These are phyloP conservation scores for Cyclostephanos tholiformis DNA, from an alignment of 108 stramenopile species.

Conservation along the genomic window DNA sequence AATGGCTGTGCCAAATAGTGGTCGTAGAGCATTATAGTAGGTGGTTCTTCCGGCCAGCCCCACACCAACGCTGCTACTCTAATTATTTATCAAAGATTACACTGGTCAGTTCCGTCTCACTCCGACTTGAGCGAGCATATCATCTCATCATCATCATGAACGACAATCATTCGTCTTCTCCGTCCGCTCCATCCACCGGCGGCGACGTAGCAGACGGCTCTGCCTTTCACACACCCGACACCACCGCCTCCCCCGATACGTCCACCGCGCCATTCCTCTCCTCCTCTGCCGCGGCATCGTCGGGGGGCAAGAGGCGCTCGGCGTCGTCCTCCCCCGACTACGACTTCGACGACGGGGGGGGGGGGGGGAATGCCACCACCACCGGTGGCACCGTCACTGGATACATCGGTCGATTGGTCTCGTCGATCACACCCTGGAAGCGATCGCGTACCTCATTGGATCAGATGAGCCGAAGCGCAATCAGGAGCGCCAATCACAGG, in stretches of 20 bases:
- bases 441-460: conserved; percentile 24
- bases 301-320: conserved; percentile 17
- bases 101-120: too few species aligned
- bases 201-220: neutral
- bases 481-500: conserved; percentile 11
- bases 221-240: conserved; percentile 23
- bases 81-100: too few species aligned
- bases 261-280: conserved; percentile 8
- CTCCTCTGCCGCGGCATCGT: conserved; percentile 3
- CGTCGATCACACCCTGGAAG: conserved; percentile 17
- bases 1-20: too few species aligned
- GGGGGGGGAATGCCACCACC: neutral
- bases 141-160: neutral
- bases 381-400: conserved; percentile 3
- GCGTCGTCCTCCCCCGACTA: conserved; percentile 3
- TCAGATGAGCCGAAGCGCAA: conserved; percentile 36
- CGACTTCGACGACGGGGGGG: neutral
- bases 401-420: neutral
- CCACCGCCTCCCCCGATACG: neutral
- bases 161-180: neutral
- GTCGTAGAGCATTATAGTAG: too few species aligned
- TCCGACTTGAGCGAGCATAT: too few species aligned
- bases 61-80: too few species aligned
- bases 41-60: too few species aligned
- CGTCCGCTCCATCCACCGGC: conserved; percentile 10